Base-by-base conservation (phyloP, 768 basidiomycete species). In the Amanita brunnescens region DNA sequence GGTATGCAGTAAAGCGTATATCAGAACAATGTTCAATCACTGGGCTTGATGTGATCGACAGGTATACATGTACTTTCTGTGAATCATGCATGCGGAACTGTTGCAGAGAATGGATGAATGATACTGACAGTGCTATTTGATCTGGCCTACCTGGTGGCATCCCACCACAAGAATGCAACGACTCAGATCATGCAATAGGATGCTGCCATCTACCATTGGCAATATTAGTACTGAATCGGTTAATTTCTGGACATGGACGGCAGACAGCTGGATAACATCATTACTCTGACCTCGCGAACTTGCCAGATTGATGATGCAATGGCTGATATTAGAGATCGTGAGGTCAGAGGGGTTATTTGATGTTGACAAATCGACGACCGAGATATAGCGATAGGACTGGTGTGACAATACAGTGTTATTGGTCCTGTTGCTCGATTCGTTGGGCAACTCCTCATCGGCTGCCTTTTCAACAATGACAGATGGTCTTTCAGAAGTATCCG, bases 21-120 rank as follows among this genome's bases (percentile, higher is more conserved):
- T 58, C 57, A 0, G 68, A 68, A 58, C 82, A 91, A 55, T 84
- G 72, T 60, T 95, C 92, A 39, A 94, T 90, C 64, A 91, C 74
- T 1, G 91, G 91, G 40, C 82, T 80, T 3, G 89, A 90, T 3
- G 67, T 61, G 9, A 82, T 79, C 5, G 77, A 69, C 2, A 94
- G 73, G 58, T 85, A 83, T 2, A 91, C 76, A 45, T 81, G 79
- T 0, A 84, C 77, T 7, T 70, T 54, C 0, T 61, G 71, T 1
- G 91, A 91, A 16, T 76, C 73, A 62, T 94, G 92, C 79, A 95
- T 91, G 39, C 92, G 83, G 62, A 92, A 91, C 92, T 95, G 45
- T 16, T 37, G 44, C 21, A 26, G 18, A 21, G 49, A 24, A 49
- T 32, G 49, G 24, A 49, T 32, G 29, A 54, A 29, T 21, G 12